phyloP scores from a whole-genome alignment of 176 grass and related monocot genomes.

The Eleusine coracana region DNA sequence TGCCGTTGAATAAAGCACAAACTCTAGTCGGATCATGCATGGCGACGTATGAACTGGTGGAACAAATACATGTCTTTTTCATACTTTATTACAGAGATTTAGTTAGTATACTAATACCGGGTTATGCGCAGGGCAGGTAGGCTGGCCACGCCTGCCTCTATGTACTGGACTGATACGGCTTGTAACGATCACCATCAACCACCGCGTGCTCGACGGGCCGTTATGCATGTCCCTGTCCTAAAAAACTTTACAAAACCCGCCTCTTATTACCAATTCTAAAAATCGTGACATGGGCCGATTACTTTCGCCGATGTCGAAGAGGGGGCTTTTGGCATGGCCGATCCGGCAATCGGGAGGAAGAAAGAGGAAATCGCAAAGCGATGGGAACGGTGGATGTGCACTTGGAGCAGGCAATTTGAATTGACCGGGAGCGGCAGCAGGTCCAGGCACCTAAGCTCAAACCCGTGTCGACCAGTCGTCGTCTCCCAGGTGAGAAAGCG shows the following conservation, averaged over 20 bases:
- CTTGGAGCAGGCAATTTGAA: not conserved
- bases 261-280: not conserved
- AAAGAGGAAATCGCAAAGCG: not conserved
- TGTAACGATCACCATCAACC: slow-evolving; percentile 7
- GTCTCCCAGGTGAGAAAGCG: not conserved
- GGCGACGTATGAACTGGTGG: not conserved
- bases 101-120: not conserved
- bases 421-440: not conserved
- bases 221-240: not conserved
- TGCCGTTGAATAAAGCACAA: not conserved
- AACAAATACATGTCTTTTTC: not conserved
- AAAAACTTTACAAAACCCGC: slow-evolving; percentile 2
- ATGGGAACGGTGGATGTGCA: not conserved
- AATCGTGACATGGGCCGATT: not conserved
- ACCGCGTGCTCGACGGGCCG: slow-evolving; percentile 30
- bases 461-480: not conserved
- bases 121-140: not conserved
- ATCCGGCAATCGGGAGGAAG: slow-evolving; percentile 7
- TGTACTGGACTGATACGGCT: not conserved
- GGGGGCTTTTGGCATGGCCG: slow-evolving; percentile 27
- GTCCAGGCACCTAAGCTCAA: not conserved
- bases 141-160: not conserved
- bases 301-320: slow-evolving; percentile 32
- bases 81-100: not conserved
- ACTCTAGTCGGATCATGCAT: not conserved